phyloP scores from a whole-genome alignment of 176 grass and related monocot species.

The Raddia guianensis region DNA sequence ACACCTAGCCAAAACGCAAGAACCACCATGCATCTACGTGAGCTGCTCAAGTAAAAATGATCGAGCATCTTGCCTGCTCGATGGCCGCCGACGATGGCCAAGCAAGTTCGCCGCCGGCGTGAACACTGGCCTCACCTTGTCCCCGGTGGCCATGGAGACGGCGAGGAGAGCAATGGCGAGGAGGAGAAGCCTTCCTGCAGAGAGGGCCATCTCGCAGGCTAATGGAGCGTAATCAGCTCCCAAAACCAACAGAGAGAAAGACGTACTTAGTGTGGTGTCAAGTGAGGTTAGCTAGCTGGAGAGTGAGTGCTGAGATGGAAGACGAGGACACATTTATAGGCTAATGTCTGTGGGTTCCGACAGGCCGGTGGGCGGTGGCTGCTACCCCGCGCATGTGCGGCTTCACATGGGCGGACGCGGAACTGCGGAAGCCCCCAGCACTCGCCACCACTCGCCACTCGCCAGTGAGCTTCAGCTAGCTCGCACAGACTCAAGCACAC shows the following conservation, averaged over 20 bases:
- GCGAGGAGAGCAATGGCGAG: conserved; percentile 48
- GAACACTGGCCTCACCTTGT: conserved; percentile 44
- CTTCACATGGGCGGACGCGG: conserved; percentile 35
- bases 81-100: too few species aligned
- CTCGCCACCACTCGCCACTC: not conserved
- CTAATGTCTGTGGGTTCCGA: not conserved
- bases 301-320: not conserved
- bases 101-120: too few species aligned
- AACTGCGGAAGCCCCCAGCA: too few species aligned
- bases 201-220: conserved; percentile 15
- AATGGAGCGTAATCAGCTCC: not conserved
- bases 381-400: conserved; percentile 31
- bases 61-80: not conserved
- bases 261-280: not conserved
- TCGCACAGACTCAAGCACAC: too few species aligned
- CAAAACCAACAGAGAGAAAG: not conserved
- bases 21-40: not conserved
- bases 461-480: conserved; percentile 2
- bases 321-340: conserved; percentile 35
- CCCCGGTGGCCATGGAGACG: conserved; percentile 41
- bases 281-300: not conserved
- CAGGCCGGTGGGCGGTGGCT: not conserved
- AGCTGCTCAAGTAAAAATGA: not conserved
- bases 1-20: conserved; percentile 25
- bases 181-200: conserved; percentile 42